phyloP scores from a whole-genome alignment of 495 filamentous ascomycete genomes.

The Aspergillus sparsus region DNA sequence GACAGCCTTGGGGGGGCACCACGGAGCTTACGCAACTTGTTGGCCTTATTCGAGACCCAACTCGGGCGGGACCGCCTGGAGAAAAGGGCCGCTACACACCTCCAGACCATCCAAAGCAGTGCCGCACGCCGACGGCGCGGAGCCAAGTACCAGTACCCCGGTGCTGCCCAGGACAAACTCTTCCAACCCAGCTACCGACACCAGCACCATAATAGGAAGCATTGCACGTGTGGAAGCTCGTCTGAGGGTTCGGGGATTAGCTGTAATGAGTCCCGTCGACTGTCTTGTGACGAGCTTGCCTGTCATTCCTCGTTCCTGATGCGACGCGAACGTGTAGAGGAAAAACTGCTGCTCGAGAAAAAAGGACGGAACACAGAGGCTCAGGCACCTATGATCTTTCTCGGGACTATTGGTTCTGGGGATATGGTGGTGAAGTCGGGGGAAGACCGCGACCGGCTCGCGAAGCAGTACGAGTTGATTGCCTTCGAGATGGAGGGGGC shows the following conservation, averaged over 20 bases:
- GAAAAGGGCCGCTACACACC: background rate
- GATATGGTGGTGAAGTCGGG: constrained; percentile 36
- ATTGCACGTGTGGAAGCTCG: no score
- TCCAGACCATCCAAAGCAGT: constrained; percentile 3
- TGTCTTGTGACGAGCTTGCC: constrained; percentile 14
- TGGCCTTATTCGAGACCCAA: constrained; percentile 14
- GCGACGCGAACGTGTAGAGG: constrained; percentile 9
- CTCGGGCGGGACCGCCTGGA: constrained; percentile 1
- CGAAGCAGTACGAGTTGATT: constrained; percentile 26
- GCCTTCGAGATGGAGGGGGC: constrained; percentile 50
- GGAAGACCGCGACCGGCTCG: constrained; percentile 28
- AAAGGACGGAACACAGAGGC: constrained; percentile 3
- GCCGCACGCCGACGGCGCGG: background rate
- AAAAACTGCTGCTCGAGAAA: constrained; percentile 11
- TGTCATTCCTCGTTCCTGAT: constrained; percentile 11
- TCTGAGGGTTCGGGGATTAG: background rate
- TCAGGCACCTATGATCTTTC: constrained; percentile 14
- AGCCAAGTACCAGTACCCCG: constrained; percentile 10
- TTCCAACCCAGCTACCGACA: constrained; percentile 25
- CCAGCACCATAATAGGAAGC: constrained; percentile 12
- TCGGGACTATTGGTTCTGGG: constrained; percentile 30
- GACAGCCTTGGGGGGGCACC: constrained; percentile 30
- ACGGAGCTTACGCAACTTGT: constrained; percentile 28
- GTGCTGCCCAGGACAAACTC: constrained; percentile 10
- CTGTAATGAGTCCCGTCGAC: background rate